Evolutionary conservation across 2,329 filamentous ascomycete species (phyloP), one percentile per base, ranked within the genome.

Genomic region (Ustilaginoidea virens): DNA sequence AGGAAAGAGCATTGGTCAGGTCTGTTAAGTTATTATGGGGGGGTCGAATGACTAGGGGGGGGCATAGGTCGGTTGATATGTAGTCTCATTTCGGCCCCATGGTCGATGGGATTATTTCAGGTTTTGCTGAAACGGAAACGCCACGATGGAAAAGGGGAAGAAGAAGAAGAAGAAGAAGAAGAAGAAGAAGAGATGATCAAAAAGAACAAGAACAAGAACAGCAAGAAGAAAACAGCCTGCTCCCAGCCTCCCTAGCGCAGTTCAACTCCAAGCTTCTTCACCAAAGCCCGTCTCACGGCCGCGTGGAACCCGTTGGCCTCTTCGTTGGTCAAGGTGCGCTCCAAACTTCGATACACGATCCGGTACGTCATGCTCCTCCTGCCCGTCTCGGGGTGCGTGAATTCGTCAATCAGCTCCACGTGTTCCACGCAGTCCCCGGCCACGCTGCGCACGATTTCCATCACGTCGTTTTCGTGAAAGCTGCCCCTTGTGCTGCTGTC

Each of bases 381-480:
- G 4, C 77, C 74, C 13, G 80, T 86, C 58, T 80, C 85, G 21
- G 86, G 85, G 53, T 96, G 85, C 27, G 69, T 73, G 52, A 96
- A 98, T 48, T 82, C 70, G 53, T 96, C 90, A 29, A 82, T 72
- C 17, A 92, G 62, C 36, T 61, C 64, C 28, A 96, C 87, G 50
- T 93, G 83, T 56, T 98, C 90, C 20, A 90, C 83, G 14, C 74
- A 55, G 49, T 92, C 80, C 28, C 85, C 86, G 7, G 74, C 81
- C 26, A 87, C 65, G 40, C 75, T 75, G 39, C 90, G 74, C 12
- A 94, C 80, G 32, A 94, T 69, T 55, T 96, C 90, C 87, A 96
- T 96, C 29, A 96, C 63, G 52, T 98, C 90, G 55, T 96, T 96
- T 51, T 92, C 86, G 51, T 96, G 87, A 48, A 93, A 83, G 41